Evolutionary conservation across 139 green algal species (phyloP).

Genomic region (Nannochloris sp.): DNA sequence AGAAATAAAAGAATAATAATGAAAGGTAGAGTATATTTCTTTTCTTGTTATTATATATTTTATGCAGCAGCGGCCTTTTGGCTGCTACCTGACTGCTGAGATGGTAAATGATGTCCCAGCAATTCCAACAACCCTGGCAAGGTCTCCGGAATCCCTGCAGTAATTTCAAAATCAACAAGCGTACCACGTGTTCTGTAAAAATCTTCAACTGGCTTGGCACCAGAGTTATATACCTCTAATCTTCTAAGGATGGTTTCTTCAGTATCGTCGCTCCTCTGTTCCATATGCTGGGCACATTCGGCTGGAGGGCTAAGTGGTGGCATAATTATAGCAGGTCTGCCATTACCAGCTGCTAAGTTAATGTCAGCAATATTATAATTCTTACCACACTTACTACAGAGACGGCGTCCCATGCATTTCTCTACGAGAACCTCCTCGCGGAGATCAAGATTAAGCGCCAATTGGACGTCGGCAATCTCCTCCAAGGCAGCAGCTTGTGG

Average conservation of each 20-base stretch:
- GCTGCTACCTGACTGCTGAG: background rate
- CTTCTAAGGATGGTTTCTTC: conserved; percentile 69
- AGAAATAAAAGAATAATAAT: too few relatives aligned
- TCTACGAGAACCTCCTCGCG: conserved; percentile 85
- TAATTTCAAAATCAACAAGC: conserved; percentile 91
- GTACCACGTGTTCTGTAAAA: conserved; percentile 63
- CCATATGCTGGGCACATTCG: conserved; percentile 70
- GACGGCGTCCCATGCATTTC: conserved; percentile 83
- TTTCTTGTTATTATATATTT: too few relatives aligned
- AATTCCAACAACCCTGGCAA: conserved; percentile 1
- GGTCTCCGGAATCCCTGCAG: conserved; percentile 79
- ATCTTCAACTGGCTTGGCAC: conserved; percentile 77
- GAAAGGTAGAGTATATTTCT: too few relatives aligned
- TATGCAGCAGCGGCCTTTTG: background rate
- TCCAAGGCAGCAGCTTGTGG: conserved; percentile 65
- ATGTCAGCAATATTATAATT: conserved; percentile 97
- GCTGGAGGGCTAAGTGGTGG: conserved; percentile 73
- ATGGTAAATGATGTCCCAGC: background rate
- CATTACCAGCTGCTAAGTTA: conserved; percentile 50
- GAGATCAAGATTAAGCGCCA: conserved; percentile 84
- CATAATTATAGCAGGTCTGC: conserved; percentile 77
- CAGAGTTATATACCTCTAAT: conserved; percentile 73
- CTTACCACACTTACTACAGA: conserved; percentile 86
- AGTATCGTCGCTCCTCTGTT: conserved; percentile 78
- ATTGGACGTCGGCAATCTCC: conserved; percentile 44